Evolutionary conservation across 805 yeast species (phyloP).

Genomic region (Metschnikowia rubicola): DNA sequence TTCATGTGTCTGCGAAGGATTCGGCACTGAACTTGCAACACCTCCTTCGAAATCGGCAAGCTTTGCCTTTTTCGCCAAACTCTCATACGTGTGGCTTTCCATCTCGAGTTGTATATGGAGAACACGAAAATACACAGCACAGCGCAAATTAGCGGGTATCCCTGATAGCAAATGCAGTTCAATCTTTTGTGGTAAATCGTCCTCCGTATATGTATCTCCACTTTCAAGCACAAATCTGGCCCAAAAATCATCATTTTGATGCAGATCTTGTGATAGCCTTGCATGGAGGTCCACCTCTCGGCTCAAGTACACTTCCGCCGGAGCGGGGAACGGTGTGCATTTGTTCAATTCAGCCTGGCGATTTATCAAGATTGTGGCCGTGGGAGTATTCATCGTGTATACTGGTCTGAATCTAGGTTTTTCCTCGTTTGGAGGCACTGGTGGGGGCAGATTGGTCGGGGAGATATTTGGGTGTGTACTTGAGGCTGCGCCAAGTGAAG

Average conservation of each 20-base stretch:
- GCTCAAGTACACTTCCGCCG: constrained; percentile 12
- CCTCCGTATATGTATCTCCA: too few species aligned
- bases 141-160: constrained; percentile 29
- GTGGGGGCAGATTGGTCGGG: constrained; percentile 3
- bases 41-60: constrained; percentile 5
- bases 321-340: constrained; percentile 11
- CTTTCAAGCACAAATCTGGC: constrained; percentile 6
- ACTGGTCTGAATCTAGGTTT: constrained; percentile 3
- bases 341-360: constrained; percentile 12
- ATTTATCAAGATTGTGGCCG: constrained; percentile 9
- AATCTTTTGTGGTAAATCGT: neutral
- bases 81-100: constrained; percentile 26
- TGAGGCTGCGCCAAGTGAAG: constrained; percentile 2
- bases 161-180: constrained; percentile 25
- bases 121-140: constrained; percentile 31
- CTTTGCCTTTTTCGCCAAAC: constrained; percentile 27
- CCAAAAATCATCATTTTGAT: constrained; percentile 20
- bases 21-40: neutral
- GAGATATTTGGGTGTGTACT: neutral
- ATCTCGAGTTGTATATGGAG: constrained; percentile 30
- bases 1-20: constrained; percentile 14
- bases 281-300: constrained; percentile 6
- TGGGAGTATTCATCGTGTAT: constrained; percentile 8
- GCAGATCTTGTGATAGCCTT: neutral
- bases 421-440: constrained; percentile 11